A percentile compares a stretch with the other conserved stretches of the same genome.
Evolutionary conservation across 768 basidiomycete species (phyloP).

Genomic region (Leccinum fibrillosum): DNA sequence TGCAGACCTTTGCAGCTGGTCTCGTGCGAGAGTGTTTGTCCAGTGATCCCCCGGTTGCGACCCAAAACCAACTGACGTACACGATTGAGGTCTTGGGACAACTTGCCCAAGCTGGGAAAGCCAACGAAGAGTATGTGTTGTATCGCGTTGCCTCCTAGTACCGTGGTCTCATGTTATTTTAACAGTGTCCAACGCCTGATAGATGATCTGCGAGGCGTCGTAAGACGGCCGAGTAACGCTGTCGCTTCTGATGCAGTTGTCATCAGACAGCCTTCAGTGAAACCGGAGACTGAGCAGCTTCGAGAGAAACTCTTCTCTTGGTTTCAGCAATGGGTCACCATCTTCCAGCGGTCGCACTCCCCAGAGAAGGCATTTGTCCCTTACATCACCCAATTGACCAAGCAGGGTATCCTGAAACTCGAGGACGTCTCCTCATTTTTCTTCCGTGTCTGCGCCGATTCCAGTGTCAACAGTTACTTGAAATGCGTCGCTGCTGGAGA

Average conservation of each 20-base stretch:
- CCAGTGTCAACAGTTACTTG: slow-evolving; percentile 85
- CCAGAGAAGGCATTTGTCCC: slow-evolving; percentile 95
- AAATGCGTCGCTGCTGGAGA: slow-evolving; percentile 72
- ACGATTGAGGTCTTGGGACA: slow-evolving; percentile 80
- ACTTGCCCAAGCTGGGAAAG: slow-evolving; percentile 69
- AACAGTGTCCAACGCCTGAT: slow-evolving; percentile 66
- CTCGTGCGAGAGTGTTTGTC: slow-evolving; percentile 86
- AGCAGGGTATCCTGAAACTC: slow-evolving; percentile 93
- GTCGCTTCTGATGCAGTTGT: slow-evolving; percentile 36
- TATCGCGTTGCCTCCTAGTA: background rate
- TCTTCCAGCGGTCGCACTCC: slow-evolving; percentile 86
- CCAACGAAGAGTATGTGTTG: slow-evolving; percentile 75
- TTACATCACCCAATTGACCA: slow-evolving; percentile 95
- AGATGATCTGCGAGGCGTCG: slow-evolving; percentile 75
- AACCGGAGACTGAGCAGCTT: slow-evolving; percentile 72
- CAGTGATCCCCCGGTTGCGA: slow-evolving; percentile 73
- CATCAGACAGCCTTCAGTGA: slow-evolving; percentile 47
- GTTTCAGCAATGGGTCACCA: slow-evolving; percentile 95
- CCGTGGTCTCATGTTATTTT: background rate
- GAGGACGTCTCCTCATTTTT: slow-evolving; percentile 97
- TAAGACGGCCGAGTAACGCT: slow-evolving; percentile 44
- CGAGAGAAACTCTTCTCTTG: slow-evolving; percentile 72
- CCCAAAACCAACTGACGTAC: slow-evolving; percentile 74
- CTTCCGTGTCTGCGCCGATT: slow-evolving; percentile 96
- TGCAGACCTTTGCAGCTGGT: slow-evolving; percentile 79